Conservation (phyloP, 1,284 basidiomycete genomes). For the Puccinia polysora region DNA sequence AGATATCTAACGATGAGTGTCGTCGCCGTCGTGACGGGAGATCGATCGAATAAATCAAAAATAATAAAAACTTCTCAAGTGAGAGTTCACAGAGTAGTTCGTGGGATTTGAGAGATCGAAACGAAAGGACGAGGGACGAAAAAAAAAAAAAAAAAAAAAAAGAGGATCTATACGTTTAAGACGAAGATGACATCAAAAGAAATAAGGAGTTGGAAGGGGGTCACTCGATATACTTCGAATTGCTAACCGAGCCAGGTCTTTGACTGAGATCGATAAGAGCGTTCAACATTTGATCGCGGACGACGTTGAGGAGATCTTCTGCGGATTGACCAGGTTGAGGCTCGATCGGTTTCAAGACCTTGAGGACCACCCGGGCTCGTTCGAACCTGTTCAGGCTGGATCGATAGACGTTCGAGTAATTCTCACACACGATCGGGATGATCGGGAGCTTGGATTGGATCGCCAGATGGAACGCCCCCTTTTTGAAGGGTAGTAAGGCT, state of each 20-base stretch:
- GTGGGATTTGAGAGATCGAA: no score
- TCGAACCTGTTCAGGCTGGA: constrained; percentile 61
- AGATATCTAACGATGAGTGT: no score
- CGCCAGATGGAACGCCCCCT: constrained; percentile 95
- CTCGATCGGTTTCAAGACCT: constrained; percentile 54
- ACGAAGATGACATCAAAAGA: no score
- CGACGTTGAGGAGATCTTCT: constrained; percentile 14
- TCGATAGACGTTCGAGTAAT: constrained; percentile 54
- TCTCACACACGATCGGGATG: constrained; percentile 86
- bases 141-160: no score
- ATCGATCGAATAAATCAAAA: no score
- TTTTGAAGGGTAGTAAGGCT: constrained; percentile 83
- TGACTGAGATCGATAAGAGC: constrained; percentile 32
- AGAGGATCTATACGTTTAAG: no score
- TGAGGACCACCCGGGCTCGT: constrained; percentile 70
- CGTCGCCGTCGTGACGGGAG: no score
- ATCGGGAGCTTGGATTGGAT: constrained; percentile 64
- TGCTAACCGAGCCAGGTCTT: constrained; percentile 19
- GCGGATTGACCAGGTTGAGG: constrained; percentile 6
- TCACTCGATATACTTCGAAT: no score
- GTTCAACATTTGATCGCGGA: constrained; percentile 13
- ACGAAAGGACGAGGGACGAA: no score
- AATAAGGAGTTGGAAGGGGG: no score
- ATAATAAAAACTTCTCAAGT: no score
- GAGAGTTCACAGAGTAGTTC: no score